Conservation (phyloP, 2,329 filamentous ascomycete species). For the Zymoseptoria passerinii region DNA sequence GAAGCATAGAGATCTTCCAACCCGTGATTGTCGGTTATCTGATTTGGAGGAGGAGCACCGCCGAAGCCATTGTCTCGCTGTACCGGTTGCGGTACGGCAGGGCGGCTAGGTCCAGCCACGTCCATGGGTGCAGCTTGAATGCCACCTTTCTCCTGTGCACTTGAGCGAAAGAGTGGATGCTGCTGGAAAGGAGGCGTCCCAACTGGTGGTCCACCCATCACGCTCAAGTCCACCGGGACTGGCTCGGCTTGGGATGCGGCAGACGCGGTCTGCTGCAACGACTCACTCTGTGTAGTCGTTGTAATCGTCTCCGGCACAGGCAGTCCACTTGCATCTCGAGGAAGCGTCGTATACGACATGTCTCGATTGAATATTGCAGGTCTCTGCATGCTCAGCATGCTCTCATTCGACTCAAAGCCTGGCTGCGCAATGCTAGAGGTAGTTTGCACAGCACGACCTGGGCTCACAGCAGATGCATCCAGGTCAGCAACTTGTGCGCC, state of each 20-base stretch:
- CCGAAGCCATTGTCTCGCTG: neutral
- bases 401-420: neutral
- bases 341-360: slow-evolving; percentile 23
- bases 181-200: slow-evolving; percentile 20
- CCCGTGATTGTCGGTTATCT: slow-evolving; percentile 16
- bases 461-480: neutral
- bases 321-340: slow-evolving; percentile 14
- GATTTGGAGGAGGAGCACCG: slow-evolving; percentile 4
- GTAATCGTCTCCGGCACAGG: slow-evolving; percentile 13
- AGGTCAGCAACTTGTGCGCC: neutral
- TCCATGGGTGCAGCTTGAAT: neutral
- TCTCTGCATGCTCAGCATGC: neutral
- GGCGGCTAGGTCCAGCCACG: neutral
- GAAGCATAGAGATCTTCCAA: slow-evolving; percentile 9
- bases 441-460: neutral
- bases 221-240: slow-evolving; percentile 15
- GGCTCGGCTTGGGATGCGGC: neutral
- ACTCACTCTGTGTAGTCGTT: neutral
- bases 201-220: slow-evolving; percentile 16
- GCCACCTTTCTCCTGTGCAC: neutral
- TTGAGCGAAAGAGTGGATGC: slow-evolving; percentile 15
- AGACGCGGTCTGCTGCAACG: neutral
- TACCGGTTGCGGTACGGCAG: neutral
- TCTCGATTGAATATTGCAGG: slow-evolving; percentile 15
- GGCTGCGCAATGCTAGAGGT: neutral